Evolutionary conservation across 331 rosid species (phyloP).

Genomic region (Quercus phellos): DNA sequence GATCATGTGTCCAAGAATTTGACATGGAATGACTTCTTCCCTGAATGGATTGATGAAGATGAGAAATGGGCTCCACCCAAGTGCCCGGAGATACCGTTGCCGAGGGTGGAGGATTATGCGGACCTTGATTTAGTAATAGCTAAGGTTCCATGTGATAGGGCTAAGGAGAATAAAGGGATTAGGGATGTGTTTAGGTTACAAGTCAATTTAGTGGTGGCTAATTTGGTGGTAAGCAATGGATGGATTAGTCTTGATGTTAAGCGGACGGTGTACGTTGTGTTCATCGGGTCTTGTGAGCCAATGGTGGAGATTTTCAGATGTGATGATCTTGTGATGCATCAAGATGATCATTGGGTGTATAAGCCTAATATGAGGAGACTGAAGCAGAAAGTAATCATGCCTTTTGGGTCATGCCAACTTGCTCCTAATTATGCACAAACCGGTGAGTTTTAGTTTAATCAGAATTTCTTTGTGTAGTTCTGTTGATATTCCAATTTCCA

Average conservation of each 20-base stretch:
- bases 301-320: constrained; percentile 85
- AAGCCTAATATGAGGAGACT: constrained; percentile 9
- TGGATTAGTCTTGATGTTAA: constrained; percentile 29
- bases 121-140: constrained; percentile 58
- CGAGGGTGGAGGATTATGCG: constrained; percentile 23
- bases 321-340: constrained; percentile 52
- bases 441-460: constrained; percentile 32
- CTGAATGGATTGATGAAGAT: constrained; percentile 66
- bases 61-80: constrained; percentile 26
- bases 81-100: constrained; percentile 65
- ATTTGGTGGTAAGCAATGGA: constrained; percentile 44
- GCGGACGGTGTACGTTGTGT: constrained; percentile 53
- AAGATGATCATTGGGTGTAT: constrained; percentile 47
- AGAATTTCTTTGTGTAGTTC: neutral
- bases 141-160: constrained; percentile 47
- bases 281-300: constrained; percentile 67
- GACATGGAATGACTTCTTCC: constrained; percentile 59
- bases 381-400: constrained; percentile 61
- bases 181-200: constrained; percentile 66
- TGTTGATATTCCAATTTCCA: neutral
- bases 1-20: constrained; percentile 12
- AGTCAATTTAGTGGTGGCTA: constrained; percentile 80
- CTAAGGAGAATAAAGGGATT: constrained; percentile 6
- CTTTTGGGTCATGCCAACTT: constrained; percentile 73
- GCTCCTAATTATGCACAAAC: constrained; percentile 47